Percentiles rank a stretch among this genome's conserved stretches.
phyloP scores from a whole-genome alignment of 2,329 filamentous ascomycete genomes.

The Chaetomium olivaceum region DNA sequence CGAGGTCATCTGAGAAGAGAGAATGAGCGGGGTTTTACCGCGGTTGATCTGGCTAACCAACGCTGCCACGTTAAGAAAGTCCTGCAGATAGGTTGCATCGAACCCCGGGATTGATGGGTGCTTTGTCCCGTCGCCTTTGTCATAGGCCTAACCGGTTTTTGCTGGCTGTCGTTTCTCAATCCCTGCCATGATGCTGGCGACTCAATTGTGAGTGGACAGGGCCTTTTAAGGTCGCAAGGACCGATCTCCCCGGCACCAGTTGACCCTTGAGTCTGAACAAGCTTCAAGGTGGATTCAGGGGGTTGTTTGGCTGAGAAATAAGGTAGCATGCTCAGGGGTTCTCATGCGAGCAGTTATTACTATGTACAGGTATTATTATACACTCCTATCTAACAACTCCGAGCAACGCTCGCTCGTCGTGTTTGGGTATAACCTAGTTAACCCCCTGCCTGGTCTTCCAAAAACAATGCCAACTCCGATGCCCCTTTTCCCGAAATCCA shows the following conservation, averaged over 20 bases:
- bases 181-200: not conserved
- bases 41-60: not conserved
- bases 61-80: not conserved
- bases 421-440: not conserved
- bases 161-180: not conserved
- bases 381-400: not conserved
- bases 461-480: not conserved
- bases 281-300: not conserved
- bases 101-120: not conserved
- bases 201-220: not conserved
- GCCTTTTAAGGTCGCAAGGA: no score
- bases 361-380: not conserved
- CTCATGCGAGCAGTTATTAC: not conserved
- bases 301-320: not conserved
- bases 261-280: not conserved
- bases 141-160: not conserved
- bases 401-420: not conserved
- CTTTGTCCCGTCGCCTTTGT: not conserved
- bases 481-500: not conserved
- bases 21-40: constrained; percentile 2
- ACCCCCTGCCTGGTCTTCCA: not conserved
- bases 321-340: not conserved
- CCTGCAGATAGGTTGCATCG: constrained; percentile 4
- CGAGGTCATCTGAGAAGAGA: not conserved
- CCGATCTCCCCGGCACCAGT: not conserved